Base-by-base conservation (phyloP, 306 rosid genomes). In the Rosa chinensis region DNA sequence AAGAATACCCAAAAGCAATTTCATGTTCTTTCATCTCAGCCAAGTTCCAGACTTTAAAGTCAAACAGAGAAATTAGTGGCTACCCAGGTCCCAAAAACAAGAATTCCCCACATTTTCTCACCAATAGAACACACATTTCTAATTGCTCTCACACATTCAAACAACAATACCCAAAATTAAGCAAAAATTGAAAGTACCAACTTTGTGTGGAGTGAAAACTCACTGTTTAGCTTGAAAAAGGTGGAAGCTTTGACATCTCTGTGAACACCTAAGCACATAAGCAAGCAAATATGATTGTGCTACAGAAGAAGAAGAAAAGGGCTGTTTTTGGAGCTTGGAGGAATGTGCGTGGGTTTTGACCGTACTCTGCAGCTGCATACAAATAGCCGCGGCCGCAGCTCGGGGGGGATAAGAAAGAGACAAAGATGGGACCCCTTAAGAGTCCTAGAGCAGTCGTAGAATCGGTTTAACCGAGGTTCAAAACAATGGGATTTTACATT, bases 391-490 rank as follows among this genome's bases (percentile, higher is more conserved):
- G 81, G 48, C 55, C 14, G 72, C 50, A 69, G 76, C 25, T n/a
- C 45, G 18, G 69, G 63, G 63, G 55, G 44, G 73, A 74, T 20
- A 70, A 71, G 56, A 58, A 10, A 50, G 76, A 14, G 76, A 80
- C 85, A 85, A n/a, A 6, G 35, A 7, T 28, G 12, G 12, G 2
- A 39, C 52, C 59, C 5, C n/a, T 18, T 32, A 28, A 10, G 78
- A 59, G 61, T 62, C 35, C 71, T 8, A 62, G 50, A 75, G 39
- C 23, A 71, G n/a, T 68, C 21, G 52, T 25, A 73, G 70, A 82
- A 63, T 56, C 77, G 92, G 84, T 79, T 81, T 79, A 81, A 82
- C 73, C 88, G 72, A 84, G 84, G 92, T 53, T 47, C 47, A 77
- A 66, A 5, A 32, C 8, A 18, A 16, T 48, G 49, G 79, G 71